phyloP scores from a whole-genome alignment of 1,284 basidiomycete genomes.

The Cutaneotrichosporon sp. region DNA sequence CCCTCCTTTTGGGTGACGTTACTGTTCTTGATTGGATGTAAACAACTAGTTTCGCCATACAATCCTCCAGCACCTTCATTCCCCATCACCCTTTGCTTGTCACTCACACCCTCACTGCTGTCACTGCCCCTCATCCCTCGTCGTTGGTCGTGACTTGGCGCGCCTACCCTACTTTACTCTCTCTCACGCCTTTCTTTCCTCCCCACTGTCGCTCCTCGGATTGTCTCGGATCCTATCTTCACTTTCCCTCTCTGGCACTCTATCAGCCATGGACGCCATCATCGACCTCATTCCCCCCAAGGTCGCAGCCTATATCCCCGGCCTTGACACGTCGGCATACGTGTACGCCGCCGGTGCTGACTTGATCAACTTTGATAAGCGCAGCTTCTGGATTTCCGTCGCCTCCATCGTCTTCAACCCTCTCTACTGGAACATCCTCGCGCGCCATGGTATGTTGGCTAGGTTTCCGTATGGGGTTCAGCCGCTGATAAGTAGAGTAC shows the following conservation, averaged over 20 bases:
- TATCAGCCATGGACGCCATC: slow-evolving; percentile 20
- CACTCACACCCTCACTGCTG: too few species aligned
- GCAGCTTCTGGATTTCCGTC: slow-evolving; percentile 66
- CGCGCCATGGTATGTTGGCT: slow-evolving; percentile 72
- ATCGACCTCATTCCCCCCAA: slow-evolving; percentile 27
- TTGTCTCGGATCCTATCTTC: background rate
- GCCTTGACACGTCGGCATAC: slow-evolving; percentile 28
- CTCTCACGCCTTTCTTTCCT: slow-evolving; percentile 14
- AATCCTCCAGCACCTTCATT: background rate
- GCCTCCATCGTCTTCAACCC: slow-evolving; percentile 81
- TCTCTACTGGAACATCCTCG: slow-evolving; percentile 91
- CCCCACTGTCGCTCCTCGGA: background rate
- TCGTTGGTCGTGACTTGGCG: background rate
- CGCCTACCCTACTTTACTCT: background rate
- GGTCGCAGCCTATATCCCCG: slow-evolving; percentile 22
- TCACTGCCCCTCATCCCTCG: background rate
- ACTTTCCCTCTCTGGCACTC: background rate
- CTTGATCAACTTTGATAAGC: slow-evolving; percentile 61
- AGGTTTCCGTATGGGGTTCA: background rate
- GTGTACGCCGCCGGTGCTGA: slow-evolving; percentile 32
- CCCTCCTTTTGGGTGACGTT: background rate
- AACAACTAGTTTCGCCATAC: background rate
- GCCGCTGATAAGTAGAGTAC: slow-evolving; percentile 63
- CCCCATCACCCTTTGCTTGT: background rate
- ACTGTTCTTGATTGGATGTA: background rate